Conservation (phyloP, 257 asterid species). For the Paulownia fortunei region DNA sequence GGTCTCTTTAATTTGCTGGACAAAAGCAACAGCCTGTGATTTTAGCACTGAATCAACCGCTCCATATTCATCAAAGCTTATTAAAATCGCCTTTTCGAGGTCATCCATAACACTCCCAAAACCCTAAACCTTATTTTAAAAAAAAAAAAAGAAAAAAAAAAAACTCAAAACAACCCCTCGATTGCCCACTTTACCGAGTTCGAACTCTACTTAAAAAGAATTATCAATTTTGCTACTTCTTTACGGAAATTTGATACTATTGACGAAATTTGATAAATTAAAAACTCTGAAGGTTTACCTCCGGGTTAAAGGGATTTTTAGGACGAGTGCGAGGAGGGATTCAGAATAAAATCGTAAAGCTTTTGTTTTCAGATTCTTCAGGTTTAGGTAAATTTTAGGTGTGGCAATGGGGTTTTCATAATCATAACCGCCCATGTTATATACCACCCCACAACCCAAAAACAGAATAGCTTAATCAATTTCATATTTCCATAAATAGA, state of each 20-base stretch:
- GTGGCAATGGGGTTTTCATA: too few species aligned
- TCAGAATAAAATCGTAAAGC: too few species aligned
- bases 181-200: conserved; percentile 21
- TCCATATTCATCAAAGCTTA: conserved; percentile 92
- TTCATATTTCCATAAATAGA: too few species aligned
- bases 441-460: not conserved
- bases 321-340: not conserved
- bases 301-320: not conserved
- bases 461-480: too few species aligned
- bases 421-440: not conserved
- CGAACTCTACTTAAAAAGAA: not conserved
- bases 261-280: not conserved
- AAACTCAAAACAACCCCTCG: conserved; percentile 20
- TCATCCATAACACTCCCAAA: conserved; percentile 73
- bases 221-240: not conserved
- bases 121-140: conserved; percentile 56
- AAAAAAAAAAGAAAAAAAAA: not conserved
- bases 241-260: not conserved
- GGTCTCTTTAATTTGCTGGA: conserved; percentile 71
- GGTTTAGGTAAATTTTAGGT: too few species aligned
- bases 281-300: not conserved
- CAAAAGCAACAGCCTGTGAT: conserved; percentile 72
- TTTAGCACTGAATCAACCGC: conserved; percentile 61
- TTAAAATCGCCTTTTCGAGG: conserved; percentile 86
- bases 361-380: too few species aligned